These are phyloP conservation scores for Exidia glandulosa DNA, from an alignment of 768 basidiomycete genomes.

Conservation along the genomic window DNA sequence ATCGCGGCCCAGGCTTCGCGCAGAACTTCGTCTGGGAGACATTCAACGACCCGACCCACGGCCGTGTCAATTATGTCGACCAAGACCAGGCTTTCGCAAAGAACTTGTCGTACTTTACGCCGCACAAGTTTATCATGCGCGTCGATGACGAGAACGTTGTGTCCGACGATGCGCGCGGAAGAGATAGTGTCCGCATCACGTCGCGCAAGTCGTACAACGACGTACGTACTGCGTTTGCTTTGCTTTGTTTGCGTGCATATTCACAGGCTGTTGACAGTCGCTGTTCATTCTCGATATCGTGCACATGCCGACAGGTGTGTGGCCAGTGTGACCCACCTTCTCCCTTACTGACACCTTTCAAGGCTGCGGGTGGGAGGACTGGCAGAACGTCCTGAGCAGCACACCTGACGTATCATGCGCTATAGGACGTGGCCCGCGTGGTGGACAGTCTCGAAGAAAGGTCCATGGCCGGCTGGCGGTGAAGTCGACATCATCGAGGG, in stretches of 20 bases:
- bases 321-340: neutral
- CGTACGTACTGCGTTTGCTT: neutral
- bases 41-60: slow-evolving; percentile 49
- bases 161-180: slow-evolving; percentile 29
- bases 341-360: neutral
- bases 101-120: slow-evolving; percentile 34
- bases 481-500: slow-evolving; percentile 54
- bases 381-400: neutral
- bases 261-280: slow-evolving; percentile 7
- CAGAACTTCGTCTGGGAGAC: slow-evolving; percentile 39
- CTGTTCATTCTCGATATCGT: slow-evolving; percentile 39
- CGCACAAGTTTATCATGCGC: slow-evolving; percentile 44
- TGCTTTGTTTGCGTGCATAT: neutral
- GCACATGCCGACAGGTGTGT: slow-evolving; percentile 52
- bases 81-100: slow-evolving; percentile 26
- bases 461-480: slow-evolving; percentile 20
- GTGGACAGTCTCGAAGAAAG: slow-evolving; percentile 38
- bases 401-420: neutral
- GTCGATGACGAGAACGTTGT: slow-evolving; percentile 36
- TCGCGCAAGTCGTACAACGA: slow-evolving; percentile 36
- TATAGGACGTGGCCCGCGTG: slow-evolving; percentile 51
- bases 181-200: slow-evolving; percentile 44
- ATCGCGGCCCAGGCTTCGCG: slow-evolving; percentile 34
- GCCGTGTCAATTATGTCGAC: slow-evolving; percentile 45
- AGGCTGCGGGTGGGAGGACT: slow-evolving; percentile 9